These are phyloP conservation scores for Aspergillus puulaauensis DNA, from an alignment of 2,329 filamentous ascomycete species.

Conservation along the genomic window DNA sequence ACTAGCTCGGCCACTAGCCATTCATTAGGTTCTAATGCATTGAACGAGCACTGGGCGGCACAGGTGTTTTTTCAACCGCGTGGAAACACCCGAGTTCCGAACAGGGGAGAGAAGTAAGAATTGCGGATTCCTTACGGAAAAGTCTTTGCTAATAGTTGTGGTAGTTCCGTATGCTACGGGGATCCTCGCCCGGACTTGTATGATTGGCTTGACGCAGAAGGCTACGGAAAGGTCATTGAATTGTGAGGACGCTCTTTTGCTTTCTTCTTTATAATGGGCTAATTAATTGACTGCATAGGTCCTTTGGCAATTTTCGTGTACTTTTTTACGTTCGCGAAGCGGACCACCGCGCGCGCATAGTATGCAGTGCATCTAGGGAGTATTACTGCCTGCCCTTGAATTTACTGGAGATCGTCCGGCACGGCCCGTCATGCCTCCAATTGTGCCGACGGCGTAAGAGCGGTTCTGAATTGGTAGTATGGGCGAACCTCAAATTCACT, in stretches of 20 bases:
- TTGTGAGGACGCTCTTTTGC: slow-evolving; percentile 28
- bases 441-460: slow-evolving; percentile 36
- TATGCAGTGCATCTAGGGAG: slow-evolving; percentile 51
- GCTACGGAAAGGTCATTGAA: slow-evolving; percentile 39
- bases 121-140: not conserved
- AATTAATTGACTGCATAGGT: not conserved
- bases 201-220: slow-evolving; percentile 30
- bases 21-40: slow-evolving; percentile 27
- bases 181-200: slow-evolving; percentile 28
- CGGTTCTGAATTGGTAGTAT: slow-evolving; percentile 47
- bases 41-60: slow-evolving; percentile 44
- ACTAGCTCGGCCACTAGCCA: slow-evolving; percentile 33
- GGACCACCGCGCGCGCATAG: slow-evolving; percentile 54
- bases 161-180: slow-evolving; percentile 38
- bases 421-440: slow-evolving; percentile 40
- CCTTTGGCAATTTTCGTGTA: slow-evolving; percentile 38
- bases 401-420: slow-evolving; percentile 39
- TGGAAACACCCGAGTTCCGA: slow-evolving; percentile 30
- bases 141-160: not conserved
- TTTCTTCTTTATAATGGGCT: not conserved
- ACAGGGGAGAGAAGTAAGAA: slow-evolving; percentile 31
- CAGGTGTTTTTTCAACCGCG: slow-evolving; percentile 35
- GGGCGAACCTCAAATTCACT: slow-evolving; percentile 56
- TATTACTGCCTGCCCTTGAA: slow-evolving; percentile 54
- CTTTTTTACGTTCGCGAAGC: slow-evolving; percentile 52